Evolutionary conservation across 257 asterid genomes (phyloP), one percentile per base, ranked within the genome.

Genomic region (Pogostemon cablin): DNA sequence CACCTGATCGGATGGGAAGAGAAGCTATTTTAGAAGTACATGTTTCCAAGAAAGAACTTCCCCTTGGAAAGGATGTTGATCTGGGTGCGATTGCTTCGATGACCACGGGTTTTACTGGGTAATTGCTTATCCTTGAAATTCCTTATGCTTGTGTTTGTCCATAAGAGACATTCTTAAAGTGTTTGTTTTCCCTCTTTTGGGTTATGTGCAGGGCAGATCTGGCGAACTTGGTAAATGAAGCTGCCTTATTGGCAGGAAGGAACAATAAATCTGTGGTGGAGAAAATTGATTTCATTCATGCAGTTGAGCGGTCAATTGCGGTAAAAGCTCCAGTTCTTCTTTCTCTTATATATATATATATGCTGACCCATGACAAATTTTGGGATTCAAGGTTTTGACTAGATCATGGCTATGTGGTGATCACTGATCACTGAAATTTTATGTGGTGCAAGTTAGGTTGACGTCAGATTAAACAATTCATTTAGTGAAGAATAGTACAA

Each of bases 61-160:
- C 99, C 75, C 87, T 95, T 64, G 87, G 83, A 47, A 77, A 89
- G 80, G 96, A 91, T 83, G 95, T 95, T 73, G 62, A 85, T 80
- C 80, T 95, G 77, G 75, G 85, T 61, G 85, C 87, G 74, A 91
- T 95, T 72, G 98, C 99, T 71, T 82, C 95, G 25, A 91, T 91
- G 99, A 95, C 99, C 52, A 95, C 95, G 4, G 99, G 99, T 61
- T 95, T 95, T 84, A 95, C 99, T 8, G 99, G 99, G 99, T 95
- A 88, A 56, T 56, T 61, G 38, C 73, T 79, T 72, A 54, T 52
- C 44, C 65, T 65, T 48, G 49, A 62, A 62, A 15, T 75, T 47
- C 25, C 15, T 40, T 70, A 43, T 69, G 62, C 39, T 11, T 8
- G 35, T 76, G 20, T 17, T 57, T 77, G 68, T 34, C 49, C 72